Base-by-base conservation (phyloP, 352 stramenopile species). In the Globisporangium solare region DNA sequence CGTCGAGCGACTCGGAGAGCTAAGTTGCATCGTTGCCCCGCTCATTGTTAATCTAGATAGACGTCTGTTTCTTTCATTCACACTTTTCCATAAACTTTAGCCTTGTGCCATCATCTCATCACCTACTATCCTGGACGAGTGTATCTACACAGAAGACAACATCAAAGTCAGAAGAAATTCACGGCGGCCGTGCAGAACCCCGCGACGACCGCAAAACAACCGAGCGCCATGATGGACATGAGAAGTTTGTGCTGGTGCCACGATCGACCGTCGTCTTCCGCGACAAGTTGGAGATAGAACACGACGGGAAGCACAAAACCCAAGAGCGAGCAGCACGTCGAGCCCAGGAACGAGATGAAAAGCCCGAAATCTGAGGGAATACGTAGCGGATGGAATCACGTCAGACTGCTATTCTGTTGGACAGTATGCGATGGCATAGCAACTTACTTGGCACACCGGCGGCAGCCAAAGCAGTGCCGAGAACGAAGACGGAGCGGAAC, bases 331-430 rank as follows among this genome's bases (percentile, higher is more conserved):
- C 85, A 94, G 49, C 86, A 89, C 51, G 72, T 86, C n/a, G 74
- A 71, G 8, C 85, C 85, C 21, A 94, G 81, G 56, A 94, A 70
- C 56, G 68, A 71, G 27, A 92, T 76, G 64, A 93, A 93, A 40
- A 73, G 68, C 24, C 85, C 85, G 74, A 95, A 95, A 65, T 86
- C 78, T 74, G 40, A 22, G 6, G 18, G 12, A 35, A 35, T 35
- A 10, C 27, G 10, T 21, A 46, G 13, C 11, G 31, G 18, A 15
- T 12, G 12, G 50, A 12, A 47, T 43, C 21, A 62, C 27, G 6
- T 15, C 15, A 45, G 21, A 11, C 24, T 35, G 27, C 7, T 35
- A 35, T 35, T 35, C 27, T 35, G 27, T 6, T 35, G 27, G 22
- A 21, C 39, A 31, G 2, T 35, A 11, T 45, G 12, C 24, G 40